A percentile compares a stretch with the other conserved stretches of the same genome.
phyloP scores from a whole-genome alignment of 495 filamentous ascomycete genomes.

The Neurospora sp. region DNA sequence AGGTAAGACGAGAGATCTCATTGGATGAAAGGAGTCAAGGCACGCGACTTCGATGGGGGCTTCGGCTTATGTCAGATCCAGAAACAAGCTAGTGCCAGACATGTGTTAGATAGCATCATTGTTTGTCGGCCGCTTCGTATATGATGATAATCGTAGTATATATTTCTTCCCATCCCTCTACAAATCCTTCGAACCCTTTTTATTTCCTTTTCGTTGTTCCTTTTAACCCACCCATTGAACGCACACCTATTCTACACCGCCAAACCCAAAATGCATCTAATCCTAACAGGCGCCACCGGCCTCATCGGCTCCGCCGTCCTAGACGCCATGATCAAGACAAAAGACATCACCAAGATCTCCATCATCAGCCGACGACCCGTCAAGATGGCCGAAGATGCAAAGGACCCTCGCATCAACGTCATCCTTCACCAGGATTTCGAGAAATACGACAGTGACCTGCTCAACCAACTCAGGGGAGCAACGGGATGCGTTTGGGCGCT shows the following conservation, averaged over 20 bases:
- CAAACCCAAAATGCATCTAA: conserved; percentile 49
- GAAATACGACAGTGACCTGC: conserved; percentile 41
- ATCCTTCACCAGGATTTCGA: conserved; percentile 58
- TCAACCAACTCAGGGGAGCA: conserved; percentile 52
- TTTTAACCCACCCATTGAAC: background rate
- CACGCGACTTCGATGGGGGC: background rate
- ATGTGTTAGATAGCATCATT: background rate
- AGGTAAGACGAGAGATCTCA: background rate
- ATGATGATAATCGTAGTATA: background rate
- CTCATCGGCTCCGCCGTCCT: conserved; percentile 57
- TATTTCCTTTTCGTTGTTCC: background rate
- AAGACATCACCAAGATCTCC: conserved; percentile 49
- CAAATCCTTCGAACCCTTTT: background rate
- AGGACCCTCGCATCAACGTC: conserved; percentile 47
- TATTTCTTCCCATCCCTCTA: background rate
- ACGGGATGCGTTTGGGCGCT: conserved; percentile 62
- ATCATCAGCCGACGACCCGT: conserved; percentile 58
- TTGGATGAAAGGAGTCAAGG: background rate
- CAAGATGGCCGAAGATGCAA: conserved; percentile 48
- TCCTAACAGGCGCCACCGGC: conserved; percentile 67
- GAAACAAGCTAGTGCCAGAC: background rate
- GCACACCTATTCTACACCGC: too few relatives aligned
- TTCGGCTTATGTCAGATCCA: background rate
- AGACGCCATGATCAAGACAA: conserved; percentile 50
- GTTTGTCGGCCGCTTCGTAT: background rate